Evolutionary conservation across 441 rosid species (phyloP), one percentile per base, ranked within the genome.

Genomic region (Erysimum pusillum): DNA sequence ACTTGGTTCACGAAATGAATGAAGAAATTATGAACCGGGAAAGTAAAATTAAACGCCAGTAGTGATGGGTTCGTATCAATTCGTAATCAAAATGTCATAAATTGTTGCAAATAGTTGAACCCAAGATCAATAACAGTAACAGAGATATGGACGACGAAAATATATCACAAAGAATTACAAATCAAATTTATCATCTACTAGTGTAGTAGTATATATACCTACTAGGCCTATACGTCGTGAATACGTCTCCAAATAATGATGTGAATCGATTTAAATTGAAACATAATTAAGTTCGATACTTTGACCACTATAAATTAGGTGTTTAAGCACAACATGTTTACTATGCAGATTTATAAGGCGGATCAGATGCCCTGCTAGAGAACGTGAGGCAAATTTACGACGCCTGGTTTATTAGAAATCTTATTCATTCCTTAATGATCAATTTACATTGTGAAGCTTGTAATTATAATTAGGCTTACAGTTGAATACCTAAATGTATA

Each of bases 371-470:
- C 25, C 22, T 20, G 48, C 17, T 45, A 45, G 15, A 70, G 58
- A 70, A 59, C 75, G 66, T 71, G 61, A 60, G 3, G 68, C 53
- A 61, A 49, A n/a, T 38, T 62, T 17, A 22, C 7, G 59, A 44
- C 44, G 57, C 45, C 32, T 58, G 13, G 13, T 32, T 57, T 32
- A 4, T 9, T n/a, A 57, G 20, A 57, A 32, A 46, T 59, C 15
- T 20, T 8, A 60, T 71, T 46, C 9, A 48, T 46, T 48, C 39
- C 2, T 36, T 42, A 35, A 51, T 28, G 69, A 38, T 62, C 69
- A 39, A 39, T 4, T 39, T 51, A 39, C 54, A 52, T 63, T 41
- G 35, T 63, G 63, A 51, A 5, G 20, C 41, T 63, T 42, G 34
- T 22, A 22, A 22, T 22, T 73, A 51, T 52, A n/a, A n/a, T n/a